A percentile compares a stretch with the other conserved stretches of the same genome.
These are phyloP conservation scores for Stromatinia cepivora DNA, from an alignment of 2,329 filamentous ascomycete genomes.

Conservation along the genomic window DNA sequence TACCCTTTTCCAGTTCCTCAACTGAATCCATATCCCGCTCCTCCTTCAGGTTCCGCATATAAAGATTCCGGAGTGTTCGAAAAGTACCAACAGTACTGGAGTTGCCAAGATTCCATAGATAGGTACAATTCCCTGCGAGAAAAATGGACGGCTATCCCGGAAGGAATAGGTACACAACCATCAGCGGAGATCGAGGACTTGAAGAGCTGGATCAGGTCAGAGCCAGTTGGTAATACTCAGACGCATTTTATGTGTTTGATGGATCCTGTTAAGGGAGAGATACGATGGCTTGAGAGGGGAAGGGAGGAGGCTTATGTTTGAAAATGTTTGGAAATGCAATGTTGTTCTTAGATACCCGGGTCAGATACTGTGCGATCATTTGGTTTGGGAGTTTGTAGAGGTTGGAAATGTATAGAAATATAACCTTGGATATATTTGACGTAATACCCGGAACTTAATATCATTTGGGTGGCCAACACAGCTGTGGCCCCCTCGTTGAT, in stretches of 20 bases:
- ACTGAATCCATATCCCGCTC: not conserved
- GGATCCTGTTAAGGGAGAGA: conserved; percentile 51
- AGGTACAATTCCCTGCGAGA: conserved; percentile 38
- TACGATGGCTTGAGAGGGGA: conserved; percentile 47
- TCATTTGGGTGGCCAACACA: too few relatives aligned
- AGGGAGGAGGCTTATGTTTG: not conserved
- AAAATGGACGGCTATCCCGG: conserved; percentile 29
- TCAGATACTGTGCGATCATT: not conserved
- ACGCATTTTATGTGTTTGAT: conserved; percentile 60
- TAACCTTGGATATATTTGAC: too few relatives aligned
- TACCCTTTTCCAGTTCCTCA: not conserved
- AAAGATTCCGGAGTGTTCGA: conserved; percentile 32
- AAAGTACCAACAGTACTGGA: conserved; percentile 41
- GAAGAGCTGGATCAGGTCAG: conserved; percentile 50
- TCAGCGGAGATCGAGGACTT: conserved; percentile 42
- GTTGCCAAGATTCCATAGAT: conserved; percentile 43
- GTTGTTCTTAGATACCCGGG: not conserved
- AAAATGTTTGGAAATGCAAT: not conserved
- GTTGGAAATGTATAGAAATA: not conserved
- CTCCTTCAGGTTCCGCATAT: conserved; percentile 8
- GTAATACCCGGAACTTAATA: too few relatives aligned
- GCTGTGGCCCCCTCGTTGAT: too few relatives aligned
- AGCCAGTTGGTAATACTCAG: conserved; percentile 56
- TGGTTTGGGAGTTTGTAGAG: not conserved
- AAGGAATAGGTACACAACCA: conserved; percentile 28